Conservation (phyloP, 345 rosid species). For the Salix koriyanagi region DNA sequence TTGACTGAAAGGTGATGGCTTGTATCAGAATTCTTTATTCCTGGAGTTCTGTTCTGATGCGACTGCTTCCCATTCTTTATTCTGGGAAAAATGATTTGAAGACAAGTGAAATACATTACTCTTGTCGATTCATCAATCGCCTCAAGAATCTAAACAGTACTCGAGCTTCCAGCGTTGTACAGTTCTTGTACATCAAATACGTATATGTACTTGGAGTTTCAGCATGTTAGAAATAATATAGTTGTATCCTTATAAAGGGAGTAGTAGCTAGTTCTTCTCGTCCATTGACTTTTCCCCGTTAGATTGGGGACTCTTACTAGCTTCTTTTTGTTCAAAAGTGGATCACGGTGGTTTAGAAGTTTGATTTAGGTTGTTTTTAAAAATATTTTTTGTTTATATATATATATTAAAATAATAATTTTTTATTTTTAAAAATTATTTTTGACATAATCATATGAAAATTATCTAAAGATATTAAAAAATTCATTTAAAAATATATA, state of each 20-base stretch:
- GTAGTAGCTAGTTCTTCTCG: neutral
- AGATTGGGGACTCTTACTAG: neutral
- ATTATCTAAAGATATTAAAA: too few relatives aligned
- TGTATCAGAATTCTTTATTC: neutral
- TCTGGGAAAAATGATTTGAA: too few relatives aligned
- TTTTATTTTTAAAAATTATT: too few relatives aligned
- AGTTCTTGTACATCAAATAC: neutral
- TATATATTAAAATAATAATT: too few relatives aligned
- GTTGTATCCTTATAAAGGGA: neutral
- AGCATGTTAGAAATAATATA: neutral
- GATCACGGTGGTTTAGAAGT: neutral
- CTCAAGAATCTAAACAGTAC: neutral
- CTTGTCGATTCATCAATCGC: too few relatives aligned
- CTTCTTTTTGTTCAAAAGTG: constrained; percentile 1
- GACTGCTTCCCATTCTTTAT: too few relatives aligned
- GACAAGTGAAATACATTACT: too few relatives aligned
- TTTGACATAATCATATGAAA: too few relatives aligned
- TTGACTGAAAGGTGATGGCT: constrained; percentile 6
- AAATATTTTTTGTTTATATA: too few relatives aligned
- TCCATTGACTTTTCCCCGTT: constrained; percentile 15
- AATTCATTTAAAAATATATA: too few relatives aligned
- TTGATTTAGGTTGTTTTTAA: too few relatives aligned
- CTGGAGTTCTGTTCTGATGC: too few relatives aligned
- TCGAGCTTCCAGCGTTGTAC: neutral
- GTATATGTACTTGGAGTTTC: neutral